A percentile compares a stretch with the other conserved stretches of the same genome.
Evolutionary conservation across 2,329 filamentous ascomycete species (phyloP).

Genomic region (Trichoderma sp.): DNA sequence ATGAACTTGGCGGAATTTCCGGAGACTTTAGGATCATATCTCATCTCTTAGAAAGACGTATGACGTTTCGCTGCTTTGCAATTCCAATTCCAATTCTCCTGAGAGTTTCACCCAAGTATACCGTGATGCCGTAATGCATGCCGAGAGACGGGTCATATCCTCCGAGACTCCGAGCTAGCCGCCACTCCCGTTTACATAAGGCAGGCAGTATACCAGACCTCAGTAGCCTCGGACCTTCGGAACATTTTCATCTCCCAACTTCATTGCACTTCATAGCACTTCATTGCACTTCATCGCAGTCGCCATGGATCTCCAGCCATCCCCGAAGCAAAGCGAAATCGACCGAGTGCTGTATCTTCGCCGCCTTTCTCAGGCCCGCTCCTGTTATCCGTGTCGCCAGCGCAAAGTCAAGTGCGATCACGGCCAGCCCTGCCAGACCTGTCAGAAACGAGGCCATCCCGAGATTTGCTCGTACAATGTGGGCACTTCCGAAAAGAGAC

Average conservation of each 20-base stretch:
- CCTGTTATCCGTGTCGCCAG: slow-evolving; percentile 17
- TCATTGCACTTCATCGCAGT: neutral
- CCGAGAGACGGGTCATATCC: neutral
- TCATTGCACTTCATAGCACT: neutral
- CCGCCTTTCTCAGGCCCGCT: slow-evolving; percentile 3
- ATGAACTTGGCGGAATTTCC: neutral
- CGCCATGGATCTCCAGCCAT: neutral
- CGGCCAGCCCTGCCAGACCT: slow-evolving; percentile 10
- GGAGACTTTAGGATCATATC: neutral
- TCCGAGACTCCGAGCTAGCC: neutral
- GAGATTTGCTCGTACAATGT: slow-evolving; percentile 14
- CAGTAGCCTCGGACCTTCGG: neutral
- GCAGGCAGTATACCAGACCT: neutral
- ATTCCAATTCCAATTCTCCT: neutral
- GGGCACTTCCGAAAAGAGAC: neutral
- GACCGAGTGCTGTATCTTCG: slow-evolving; percentile 9
- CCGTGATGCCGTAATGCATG: neutral
- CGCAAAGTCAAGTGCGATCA: slow-evolving; percentile 18
- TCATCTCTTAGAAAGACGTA: fast-evolving
- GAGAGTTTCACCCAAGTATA: neutral
- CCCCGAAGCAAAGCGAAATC: neutral
- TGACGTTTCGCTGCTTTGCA: neutral
- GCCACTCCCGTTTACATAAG: neutral
- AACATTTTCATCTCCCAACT: neutral
- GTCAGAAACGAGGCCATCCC: slow-evolving; percentile 16